Evolutionary conservation across 2,329 filamentous ascomycete genomes (phyloP), one percentile per base, ranked within the genome.

Genomic region (Fusarium mexicanum): DNA sequence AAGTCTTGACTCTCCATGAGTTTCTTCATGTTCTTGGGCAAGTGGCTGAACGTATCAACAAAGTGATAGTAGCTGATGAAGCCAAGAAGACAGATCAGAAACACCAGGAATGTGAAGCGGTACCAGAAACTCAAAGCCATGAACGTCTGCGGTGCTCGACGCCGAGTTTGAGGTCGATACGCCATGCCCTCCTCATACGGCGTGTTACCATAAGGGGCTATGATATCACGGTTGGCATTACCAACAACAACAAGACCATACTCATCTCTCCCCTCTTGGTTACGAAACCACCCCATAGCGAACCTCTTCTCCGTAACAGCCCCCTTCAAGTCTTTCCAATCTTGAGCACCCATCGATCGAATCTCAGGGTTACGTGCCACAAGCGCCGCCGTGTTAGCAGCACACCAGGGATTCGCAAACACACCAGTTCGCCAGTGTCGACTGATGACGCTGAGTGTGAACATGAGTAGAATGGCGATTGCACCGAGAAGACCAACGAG

Each of bases 1-100:
- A 86, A 85, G 6, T 77, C 78, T 67, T 85, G 80, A n/a, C 80
- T 79, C 50, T 84, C 81, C 77, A 86, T 77, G 78, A 65, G 82
- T 80, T 26, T 73, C 72, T 66, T 82, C 77, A 67, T 83, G 79
- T 35, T 67, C 71, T 33, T 72, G 71, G 44, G 65, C 16, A 81
- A 69, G 13, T 63, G 43, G 7, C 67, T 43, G 29, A 74, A 74
- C 7, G 71, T 83, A 76, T 76, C 61, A 22, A 72, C 59, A 63
- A 76, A 69, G 43, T 77, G 75, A 17, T 86, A 86, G 55, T 84
- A 85, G n/a, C 84, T 75, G 16, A 86, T 78, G 14, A 86, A 76
- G 5, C 76, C 72, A 6, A 84, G 77, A 0, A 86, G 60, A 0
- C 74, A 81, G 13, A 80, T 60, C 10, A 85, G 71, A 29, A 83